phyloP scores from a whole-genome alignment of 2,329 filamentous ascomycete genomes.

The Talaromyces rugulosus region DNA sequence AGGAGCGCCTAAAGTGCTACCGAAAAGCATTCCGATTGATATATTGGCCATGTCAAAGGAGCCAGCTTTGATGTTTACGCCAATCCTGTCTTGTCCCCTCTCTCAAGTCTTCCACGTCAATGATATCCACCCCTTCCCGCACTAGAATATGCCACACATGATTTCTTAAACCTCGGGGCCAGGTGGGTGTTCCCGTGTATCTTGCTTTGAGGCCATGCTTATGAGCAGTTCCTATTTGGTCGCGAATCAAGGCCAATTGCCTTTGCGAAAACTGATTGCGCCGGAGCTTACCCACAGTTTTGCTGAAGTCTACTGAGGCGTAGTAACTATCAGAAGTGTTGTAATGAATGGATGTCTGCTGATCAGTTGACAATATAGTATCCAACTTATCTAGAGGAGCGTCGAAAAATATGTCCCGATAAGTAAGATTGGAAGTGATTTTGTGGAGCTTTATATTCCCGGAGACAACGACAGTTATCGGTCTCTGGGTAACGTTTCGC shows the following conservation, averaged over 20 bases:
- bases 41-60: background rate
- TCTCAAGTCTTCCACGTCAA: slow-evolving; percentile 13
- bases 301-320: too few relatives aligned
- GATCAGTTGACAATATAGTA: too few relatives aligned
- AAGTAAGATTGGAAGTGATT: too few relatives aligned
- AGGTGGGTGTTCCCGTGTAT: slow-evolving; percentile 12
- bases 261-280: slow-evolving; percentile 6
- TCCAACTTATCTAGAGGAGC: too few relatives aligned
- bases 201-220: slow-evolving; percentile 10
- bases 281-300: background rate
- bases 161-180: slow-evolving; percentile 11
- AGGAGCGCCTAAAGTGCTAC: too few relatives aligned
- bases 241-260: slow-evolving; percentile 5
- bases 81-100: slow-evolving; percentile 13
- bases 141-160: slow-evolving; percentile 13
- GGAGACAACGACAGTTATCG: too few relatives aligned
- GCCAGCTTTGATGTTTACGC: slow-evolving; percentile 12
- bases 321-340: too few relatives aligned
- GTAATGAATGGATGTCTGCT: too few relatives aligned
- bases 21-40: too few relatives aligned
- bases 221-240: slow-evolving; percentile 8
- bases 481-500: too few relatives aligned
- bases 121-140: slow-evolving; percentile 9
- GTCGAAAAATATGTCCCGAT: too few relatives aligned
- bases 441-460: too few relatives aligned